Conservation (phyloP, 2,329 filamentous ascomycete genomes). For the Cadophora luteo-olivacea region DNA sequence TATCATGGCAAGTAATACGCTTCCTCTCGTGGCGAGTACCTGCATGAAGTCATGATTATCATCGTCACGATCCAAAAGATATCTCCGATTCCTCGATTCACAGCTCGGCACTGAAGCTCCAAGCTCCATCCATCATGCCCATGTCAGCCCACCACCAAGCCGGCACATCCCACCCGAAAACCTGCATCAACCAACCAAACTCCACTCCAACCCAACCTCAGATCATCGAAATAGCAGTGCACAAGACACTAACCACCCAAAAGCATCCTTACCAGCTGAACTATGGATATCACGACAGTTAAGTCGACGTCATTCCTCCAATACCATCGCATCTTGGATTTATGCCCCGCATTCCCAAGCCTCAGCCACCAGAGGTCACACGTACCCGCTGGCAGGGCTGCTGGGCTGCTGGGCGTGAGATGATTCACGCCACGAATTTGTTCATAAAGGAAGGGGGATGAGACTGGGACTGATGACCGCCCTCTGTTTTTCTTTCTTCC, state of each 20-base stretch:
- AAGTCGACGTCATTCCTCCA: slow-evolving; percentile 18
- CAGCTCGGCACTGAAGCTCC: slow-evolving; percentile 1
- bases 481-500: neutral
- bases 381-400: neutral
- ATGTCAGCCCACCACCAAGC: neutral
- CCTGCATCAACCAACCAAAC: neutral
- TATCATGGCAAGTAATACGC: too few relatives aligned
- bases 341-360: slow-evolving; percentile 28
- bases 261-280: slow-evolving; percentile 8
- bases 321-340: slow-evolving; percentile 14
- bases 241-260: slow-evolving; percentile 4
- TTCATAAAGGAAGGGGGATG: slow-evolving; percentile 5
- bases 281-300: neutral
- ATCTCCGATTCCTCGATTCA: neutral
- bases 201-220: neutral
- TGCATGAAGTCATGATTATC: neutral
- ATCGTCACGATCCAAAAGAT: neutral
- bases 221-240: neutral
- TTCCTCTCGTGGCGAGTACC: too few relatives aligned
- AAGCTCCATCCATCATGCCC: neutral
- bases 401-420: neutral
- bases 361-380: slow-evolving; percentile 19
- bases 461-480: neutral
- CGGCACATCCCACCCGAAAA: slow-evolving; percentile 6
- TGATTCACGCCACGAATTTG: neutral